Base-by-base conservation (phyloP, 495 filamentous ascomycete genomes). In the Aspergillus coremiiformis region DNA sequence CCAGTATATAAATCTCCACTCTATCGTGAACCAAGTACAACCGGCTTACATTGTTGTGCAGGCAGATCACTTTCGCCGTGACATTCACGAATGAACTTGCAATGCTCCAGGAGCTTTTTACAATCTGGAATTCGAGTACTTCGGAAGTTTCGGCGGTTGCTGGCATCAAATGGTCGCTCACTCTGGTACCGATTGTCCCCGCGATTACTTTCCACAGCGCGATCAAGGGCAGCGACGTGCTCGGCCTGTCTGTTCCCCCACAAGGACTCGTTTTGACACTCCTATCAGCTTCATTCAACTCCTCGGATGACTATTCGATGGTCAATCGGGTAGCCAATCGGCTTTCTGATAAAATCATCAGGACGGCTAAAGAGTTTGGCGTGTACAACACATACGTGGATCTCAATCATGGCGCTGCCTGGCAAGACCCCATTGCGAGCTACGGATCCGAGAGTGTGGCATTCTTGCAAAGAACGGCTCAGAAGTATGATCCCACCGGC, bases 351-450 rank as follows among this genome's bases (percentile, higher is more conserved):
- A 1, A 11, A 9, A 30, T 30, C 12, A 12, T 15, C 12, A 37
- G 33, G 5, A 12, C 15, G 7, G 43, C 52, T 2, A 22, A 19
- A 32, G 24, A 23, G 19, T 17, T 27, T 26, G 52, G 52, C 5
- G 37, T 8, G 3, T 20, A 54, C 6, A 8, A 42, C 32, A 20
- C 14, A 2, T 49, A 17, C 6, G 12, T 44, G 3, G 43, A 54
- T 32, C 17, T 54, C 5, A 49, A 54, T 21, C 44, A 49, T 41
- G 52, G 45, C 12, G 39, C n/a, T 4, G n/a, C 6, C n/a, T 11
- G 11, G 5, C 52, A 54, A 44, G 20, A 49, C 29, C 45, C 46
- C 33, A 8, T 49, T 14, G 17, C 12, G 39, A 30, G 52, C 11
- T 54, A 54, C 23, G 39, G 39, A 1, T 7, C 17, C 11, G 17